Evolutionary conservation across 1,139 yeast species (phyloP).

Genomic region (Kurtzmaniella natalensis): DNA sequence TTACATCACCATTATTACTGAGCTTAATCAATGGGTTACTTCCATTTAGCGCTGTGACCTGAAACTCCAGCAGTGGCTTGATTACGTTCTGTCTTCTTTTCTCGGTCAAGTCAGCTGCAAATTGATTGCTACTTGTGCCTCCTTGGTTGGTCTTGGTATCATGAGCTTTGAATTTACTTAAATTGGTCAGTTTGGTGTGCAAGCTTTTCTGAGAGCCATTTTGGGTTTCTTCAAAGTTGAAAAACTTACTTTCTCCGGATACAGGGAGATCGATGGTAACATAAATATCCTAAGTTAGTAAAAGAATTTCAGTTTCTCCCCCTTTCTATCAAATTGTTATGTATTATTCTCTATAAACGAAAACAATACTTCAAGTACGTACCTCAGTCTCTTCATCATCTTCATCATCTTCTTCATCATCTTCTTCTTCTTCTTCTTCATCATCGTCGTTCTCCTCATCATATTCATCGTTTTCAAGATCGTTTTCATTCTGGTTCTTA

Average conservation of each 20-base stretch:
- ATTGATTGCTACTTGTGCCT: slow-evolving; percentile 3
- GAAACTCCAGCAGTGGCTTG: slow-evolving; percentile 40
- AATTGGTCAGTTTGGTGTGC: slow-evolving; percentile 6
- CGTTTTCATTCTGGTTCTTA: slow-evolving; percentile 3
- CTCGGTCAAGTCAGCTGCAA: slow-evolving; percentile 1
- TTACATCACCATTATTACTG: slow-evolving; percentile 29
- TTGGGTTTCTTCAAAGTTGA: slow-evolving; percentile 7
- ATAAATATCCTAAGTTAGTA: slow-evolving; percentile 36
- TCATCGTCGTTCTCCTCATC: slow-evolving; percentile 20
- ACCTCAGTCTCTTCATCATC: slow-evolving; percentile 24
- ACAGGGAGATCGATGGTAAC: slow-evolving; percentile 41
- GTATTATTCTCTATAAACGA: too few relatives aligned
- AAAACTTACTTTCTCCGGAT: slow-evolving; percentile 20
- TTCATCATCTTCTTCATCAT: slow-evolving; percentile 14
- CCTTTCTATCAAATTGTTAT: too few relatives aligned
- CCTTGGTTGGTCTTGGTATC: neutral
- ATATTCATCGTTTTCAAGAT: slow-evolving; percentile 13
- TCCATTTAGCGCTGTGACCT: slow-evolving; percentile 33
- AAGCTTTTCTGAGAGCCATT: slow-evolving; percentile 2
- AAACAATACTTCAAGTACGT: too few relatives aligned
- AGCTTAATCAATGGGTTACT: slow-evolving; percentile 35
- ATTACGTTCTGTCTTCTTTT: slow-evolving; percentile 19
- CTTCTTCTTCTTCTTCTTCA: slow-evolving; percentile 4
- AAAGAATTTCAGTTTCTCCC: slow-evolving; percentile 29
- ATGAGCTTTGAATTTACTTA: too few relatives aligned